phyloP scores from a whole-genome alignment of 2,329 filamentous ascomycete genomes.

The Fusarium concolor region DNA sequence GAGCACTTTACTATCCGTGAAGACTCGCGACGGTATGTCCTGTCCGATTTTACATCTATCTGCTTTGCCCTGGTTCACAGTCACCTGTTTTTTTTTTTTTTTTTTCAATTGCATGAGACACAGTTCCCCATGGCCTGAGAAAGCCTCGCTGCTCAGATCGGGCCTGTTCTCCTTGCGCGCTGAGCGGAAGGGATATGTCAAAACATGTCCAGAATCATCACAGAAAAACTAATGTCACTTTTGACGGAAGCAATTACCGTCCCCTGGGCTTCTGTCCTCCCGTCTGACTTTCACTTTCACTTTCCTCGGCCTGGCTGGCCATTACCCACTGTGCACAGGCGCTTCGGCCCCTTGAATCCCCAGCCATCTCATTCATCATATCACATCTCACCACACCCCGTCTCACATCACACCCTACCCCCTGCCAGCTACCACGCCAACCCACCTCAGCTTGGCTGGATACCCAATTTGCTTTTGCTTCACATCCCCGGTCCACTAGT shows the following conservation, averaged over 20 bases:
- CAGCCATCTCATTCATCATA: conserved; percentile 39
- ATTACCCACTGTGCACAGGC: conserved; percentile 42
- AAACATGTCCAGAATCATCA: conserved; percentile 17
- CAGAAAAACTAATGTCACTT: conserved; percentile 26
- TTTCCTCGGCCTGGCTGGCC: conserved; percentile 29
- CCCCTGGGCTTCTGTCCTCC: conserved; percentile 26
- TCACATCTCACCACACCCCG: conserved; percentile 33
- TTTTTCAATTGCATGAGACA: not conserved
- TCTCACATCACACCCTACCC: conserved; percentile 36
- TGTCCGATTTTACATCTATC: conserved; percentile 48
- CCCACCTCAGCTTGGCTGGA: conserved; percentile 40
- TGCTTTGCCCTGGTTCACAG: not conserved
- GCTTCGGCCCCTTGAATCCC: conserved; percentile 33
- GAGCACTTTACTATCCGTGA: conserved; percentile 55
- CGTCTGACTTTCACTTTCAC: conserved; percentile 14
- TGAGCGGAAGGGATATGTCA: conserved; percentile 24
- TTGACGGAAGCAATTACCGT: conserved; percentile 27
- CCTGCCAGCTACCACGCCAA: conserved; percentile 30
- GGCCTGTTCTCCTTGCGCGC: conserved; percentile 3
- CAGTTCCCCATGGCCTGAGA: conserved; percentile 1
- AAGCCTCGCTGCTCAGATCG: not conserved
- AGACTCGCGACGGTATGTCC: conserved; percentile 64
- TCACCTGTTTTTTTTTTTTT: not conserved
- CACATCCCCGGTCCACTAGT: conserved; percentile 35
- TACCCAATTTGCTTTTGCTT: conserved; percentile 45